Evolutionary conservation across 2,329 filamentous ascomycete genomes (phyloP), one percentile per base, ranked within the genome.

Genomic region (Acrocalymma vagum): DNA sequence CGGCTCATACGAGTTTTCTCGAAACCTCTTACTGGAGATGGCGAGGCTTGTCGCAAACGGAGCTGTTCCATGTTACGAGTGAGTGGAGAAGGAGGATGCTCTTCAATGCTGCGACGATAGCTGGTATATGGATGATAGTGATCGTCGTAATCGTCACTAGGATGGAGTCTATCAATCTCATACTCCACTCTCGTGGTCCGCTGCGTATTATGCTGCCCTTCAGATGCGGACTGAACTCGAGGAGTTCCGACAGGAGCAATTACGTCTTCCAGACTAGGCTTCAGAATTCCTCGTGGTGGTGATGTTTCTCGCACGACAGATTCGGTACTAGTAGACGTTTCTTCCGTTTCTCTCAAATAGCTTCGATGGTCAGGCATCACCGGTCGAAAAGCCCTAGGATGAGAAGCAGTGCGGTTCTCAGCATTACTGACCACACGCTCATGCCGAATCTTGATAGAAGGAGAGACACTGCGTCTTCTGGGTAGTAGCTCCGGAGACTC

Each of bases 171-270:
- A 6, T 53, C 47, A 9, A 52, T 36, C 13, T 14, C 15, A 14
- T 41, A 27, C 29, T 32, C 24, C 24, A 11, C 21, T 14, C 8
- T 51, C n/a, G n/a, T n/a, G n/a, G n/a, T n/a, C 44, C 5, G 29
- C 13, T 4, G n/a, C 28, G 14, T 15, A 29, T 25, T 27, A 30
- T 2, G 40, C 39, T 16, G 42, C 33, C 25, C 27, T 33, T 23
- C 39, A n/a, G 50, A 18, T 18, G 39, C 49, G 29, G 68, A 69
- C 13, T 60, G 63, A 11, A 69, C 66, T 27, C 53, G 53, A 13
- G 56, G 54, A 2, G 55, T 56, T 15, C 57, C 64, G 2, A 64
- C 38, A 44, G 67, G 62, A n/a, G 63, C 63, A 11, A 43, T 39
- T 15, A 51, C 62, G 37, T 61, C 64, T 15, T 63, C 58, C 4